Percentiles rank a stretch among this genome's conserved stretches.
These are phyloP conservation scores for Candida parachauliodes DNA, from an alignment of 805 yeast species.

Conservation along the genomic window DNA sequence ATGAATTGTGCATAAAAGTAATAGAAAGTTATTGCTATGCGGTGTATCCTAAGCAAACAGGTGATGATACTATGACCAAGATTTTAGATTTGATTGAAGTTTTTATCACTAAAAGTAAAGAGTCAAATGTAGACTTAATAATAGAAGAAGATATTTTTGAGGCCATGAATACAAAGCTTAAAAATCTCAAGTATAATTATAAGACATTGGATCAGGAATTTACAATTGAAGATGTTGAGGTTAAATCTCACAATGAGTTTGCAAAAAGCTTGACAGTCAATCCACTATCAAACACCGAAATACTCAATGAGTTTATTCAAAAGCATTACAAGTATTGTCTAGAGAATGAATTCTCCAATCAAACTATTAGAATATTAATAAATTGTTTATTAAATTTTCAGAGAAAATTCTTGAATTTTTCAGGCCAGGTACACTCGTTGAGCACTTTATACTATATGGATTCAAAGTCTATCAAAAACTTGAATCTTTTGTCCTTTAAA, in stretches of 20 bases:
- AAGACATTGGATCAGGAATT: too few relatives aligned
- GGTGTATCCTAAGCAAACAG: conserved; percentile 8
- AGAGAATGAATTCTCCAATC: conserved; percentile 9
- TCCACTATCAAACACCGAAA: conserved; percentile 23
- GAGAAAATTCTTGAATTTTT: conserved; percentile 29
- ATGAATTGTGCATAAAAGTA: conserved; percentile 29
- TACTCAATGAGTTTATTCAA: conserved; percentile 19
- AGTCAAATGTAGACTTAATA: conserved; percentile 8
- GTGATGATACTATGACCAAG: conserved; percentile 21
- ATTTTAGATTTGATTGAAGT: conserved; percentile 31
- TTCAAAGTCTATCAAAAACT: conserved; percentile 14
- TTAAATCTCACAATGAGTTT: neutral
- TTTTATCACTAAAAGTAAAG: conserved; percentile 15
- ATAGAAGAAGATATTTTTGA: conserved; percentile 27
- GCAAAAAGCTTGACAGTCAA: neutral
- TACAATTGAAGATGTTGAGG: neutral
- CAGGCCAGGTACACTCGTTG: conserved; percentile 25
- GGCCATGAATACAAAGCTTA: conserved; percentile 26
- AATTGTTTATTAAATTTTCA: conserved; percentile 37
- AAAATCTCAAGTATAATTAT: conserved; percentile 14
- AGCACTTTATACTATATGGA: conserved; percentile 15
- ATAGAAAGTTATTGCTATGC: conserved; percentile 34
- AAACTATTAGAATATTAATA: conserved; percentile 25
- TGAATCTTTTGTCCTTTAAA: conserved; percentile 27
- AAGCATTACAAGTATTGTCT: conserved; percentile 21